Evolutionary conservation across 78 protist genomes (phyloP), one percentile per base, ranked within the genome.

Genomic region (Ministeria vibrans): DNA sequence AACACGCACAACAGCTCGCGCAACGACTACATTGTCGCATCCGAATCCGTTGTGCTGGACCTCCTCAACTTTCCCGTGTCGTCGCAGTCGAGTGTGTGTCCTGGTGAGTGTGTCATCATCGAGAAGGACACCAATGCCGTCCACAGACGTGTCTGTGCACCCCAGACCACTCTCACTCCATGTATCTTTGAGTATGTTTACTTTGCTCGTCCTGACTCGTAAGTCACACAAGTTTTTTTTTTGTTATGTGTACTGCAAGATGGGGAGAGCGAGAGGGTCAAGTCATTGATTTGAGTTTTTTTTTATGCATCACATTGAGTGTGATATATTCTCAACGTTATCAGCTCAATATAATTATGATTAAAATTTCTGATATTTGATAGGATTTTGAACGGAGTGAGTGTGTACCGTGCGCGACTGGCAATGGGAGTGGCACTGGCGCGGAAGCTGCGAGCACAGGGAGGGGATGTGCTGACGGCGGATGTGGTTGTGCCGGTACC

Each of bases 191-290:
- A 83, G 76, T 77, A 83, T 53, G 87, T 83, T 22, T 83, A 83
- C 82, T 83, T 83, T 43, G 81, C 87, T 9, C 87, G 87, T 22
- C 87, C 87, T 23, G 87, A 83, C 76, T 77, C 82, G n/a, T n/a
- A n/a, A n/a, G n/a, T n/a, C n/a, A n/a, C n/a, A n/a, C n/a, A n/a
- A n/a, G n/a, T n/a, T n/a, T n/a, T n/a, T n/a, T n/a, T n/a, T n/a
- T n/a, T n/a, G n/a, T n/a, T n/a, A n/a, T n/a, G n/a, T n/a, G n/a
- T n/a, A n/a, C n/a, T n/a, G n/a, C n/a, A n/a, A n/a, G n/a, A n/a
- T n/a, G n/a, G n/a, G n/a, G n/a, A n/a, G n/a, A n/a, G n/a, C n/a
- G n/a, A n/a, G n/a, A n/a, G n/a, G n/a, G n/a, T n/a, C n/a, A n/a
- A n/a, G n/a, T n/a, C n/a, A n/a, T n/a, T n/a, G n/a, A n/a, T n/a